Evolutionary conservation across 2,329 filamentous ascomycete genomes (phyloP).

Genomic region (Seiridium unicorne): DNA sequence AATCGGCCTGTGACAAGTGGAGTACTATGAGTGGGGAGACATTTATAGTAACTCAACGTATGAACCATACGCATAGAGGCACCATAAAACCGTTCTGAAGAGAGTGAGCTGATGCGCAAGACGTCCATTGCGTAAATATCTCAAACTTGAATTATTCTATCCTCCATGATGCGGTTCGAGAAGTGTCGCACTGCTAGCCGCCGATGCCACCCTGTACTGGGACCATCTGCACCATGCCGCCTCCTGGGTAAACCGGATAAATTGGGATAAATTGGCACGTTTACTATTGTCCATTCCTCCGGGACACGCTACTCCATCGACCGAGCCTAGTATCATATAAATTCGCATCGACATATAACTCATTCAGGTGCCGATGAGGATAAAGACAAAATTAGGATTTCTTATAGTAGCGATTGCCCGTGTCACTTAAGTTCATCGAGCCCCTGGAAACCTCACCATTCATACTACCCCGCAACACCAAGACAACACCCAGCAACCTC

Average conservation of each 20-base stretch:
- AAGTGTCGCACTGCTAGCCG: no score
- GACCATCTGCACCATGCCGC: neutral
- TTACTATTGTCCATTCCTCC: constrained; percentile 6
- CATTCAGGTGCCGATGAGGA: neutral
- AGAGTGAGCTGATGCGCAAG: no score
- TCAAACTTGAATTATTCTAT: neutral
- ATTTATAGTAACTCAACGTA: no score
- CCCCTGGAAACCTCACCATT: constrained; percentile 15
- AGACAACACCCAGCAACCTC: constrained; percentile 7
- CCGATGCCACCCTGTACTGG: no score
- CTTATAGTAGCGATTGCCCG: neutral
- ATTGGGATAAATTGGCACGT: constrained; percentile 12
- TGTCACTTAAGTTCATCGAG: no score
- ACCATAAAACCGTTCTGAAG: neutral
- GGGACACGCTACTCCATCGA: neutral
- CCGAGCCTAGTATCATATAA: neutral
- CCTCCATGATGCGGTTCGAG: neutral
- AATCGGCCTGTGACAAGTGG: no score
- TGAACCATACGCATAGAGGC: no score
- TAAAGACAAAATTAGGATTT: neutral
- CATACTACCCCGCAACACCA: constrained; percentile 23
- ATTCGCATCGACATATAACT: neutral
- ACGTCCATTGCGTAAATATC: no score
- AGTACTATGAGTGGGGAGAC: no score
- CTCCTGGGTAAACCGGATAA: constrained; percentile 13